Percentiles rank a stretch among this genome's conserved stretches.
Evolutionary conservation across 352 stramenopile genomes (phyloP).

Genomic region (Pythium brachiatum): DNA sequence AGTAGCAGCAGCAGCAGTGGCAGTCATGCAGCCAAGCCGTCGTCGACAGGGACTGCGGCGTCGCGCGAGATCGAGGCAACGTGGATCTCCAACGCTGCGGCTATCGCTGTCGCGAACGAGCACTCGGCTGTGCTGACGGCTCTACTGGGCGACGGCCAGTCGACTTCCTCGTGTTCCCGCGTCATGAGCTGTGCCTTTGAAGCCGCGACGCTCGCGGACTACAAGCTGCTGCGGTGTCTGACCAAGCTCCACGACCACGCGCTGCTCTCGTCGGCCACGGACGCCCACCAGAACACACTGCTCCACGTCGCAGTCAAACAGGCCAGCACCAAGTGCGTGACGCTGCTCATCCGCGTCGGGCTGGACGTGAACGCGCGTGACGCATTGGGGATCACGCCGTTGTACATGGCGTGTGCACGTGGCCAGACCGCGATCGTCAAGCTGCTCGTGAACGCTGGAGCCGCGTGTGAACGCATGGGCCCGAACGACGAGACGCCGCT

Average conservation of each 20-base stretch:
- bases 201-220: conserved; percentile 42
- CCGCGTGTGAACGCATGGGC: conserved; percentile 48
- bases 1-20: neutral
- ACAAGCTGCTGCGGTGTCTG: conserved; percentile 51
- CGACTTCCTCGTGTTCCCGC: conserved; percentile 25
- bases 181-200: conserved; percentile 50
- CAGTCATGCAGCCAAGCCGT: neutral
- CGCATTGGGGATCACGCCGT: conserved; percentile 56
- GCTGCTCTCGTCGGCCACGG: conserved; percentile 42
- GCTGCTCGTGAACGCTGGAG: conserved; percentile 55
- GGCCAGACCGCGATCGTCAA: conserved; percentile 60
- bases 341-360: conserved; percentile 59
- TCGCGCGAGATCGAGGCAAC: conserved; percentile 34
- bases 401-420: conserved; percentile 78
- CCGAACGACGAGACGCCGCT: conserved; percentile 73
- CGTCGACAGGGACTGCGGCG: neutral
- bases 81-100: conserved; percentile 43
- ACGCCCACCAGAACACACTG: conserved; percentile 50
- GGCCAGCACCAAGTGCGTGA: conserved; percentile 47
- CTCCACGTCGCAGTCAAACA: conserved; percentile 63
- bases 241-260: conserved; percentile 42
- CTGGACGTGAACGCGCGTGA: conserved; percentile 65
- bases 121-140: conserved; percentile 41
- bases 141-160: conserved; percentile 53
- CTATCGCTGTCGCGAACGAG: conserved; percentile 42